A percentile compares a stretch with the other conserved stretches of the same genome.
phyloP scores from a whole-genome alignment of 495 filamentous ascomycete species.

The Geopyxis carbonaria region DNA sequence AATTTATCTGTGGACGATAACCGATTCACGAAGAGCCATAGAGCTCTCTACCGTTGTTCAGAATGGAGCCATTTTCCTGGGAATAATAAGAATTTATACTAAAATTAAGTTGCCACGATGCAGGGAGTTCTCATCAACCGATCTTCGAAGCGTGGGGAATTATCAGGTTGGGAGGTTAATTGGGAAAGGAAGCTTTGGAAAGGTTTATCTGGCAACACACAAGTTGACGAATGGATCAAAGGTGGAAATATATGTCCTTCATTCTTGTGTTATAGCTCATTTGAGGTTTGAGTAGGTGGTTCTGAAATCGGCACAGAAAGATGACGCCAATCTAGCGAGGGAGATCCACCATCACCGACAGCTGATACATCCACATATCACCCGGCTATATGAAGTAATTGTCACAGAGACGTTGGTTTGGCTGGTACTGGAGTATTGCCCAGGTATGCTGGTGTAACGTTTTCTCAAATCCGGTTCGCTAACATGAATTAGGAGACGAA shows the following conservation, averaged over 20 bases:
- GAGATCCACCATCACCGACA: slow-evolving; percentile 98
- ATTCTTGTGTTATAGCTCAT: not conserved
- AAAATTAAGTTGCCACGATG: slow-evolving; percentile 2
- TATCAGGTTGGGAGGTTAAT: slow-evolving; percentile 83
- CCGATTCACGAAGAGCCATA: too few relatives aligned
- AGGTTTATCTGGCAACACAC: slow-evolving; percentile 90
- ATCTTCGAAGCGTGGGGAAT: slow-evolving; percentile 81
- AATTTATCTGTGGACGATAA: too few relatives aligned
- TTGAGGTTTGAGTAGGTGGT: slow-evolving; percentile 50
- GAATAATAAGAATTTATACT: not conserved
- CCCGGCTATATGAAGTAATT: slow-evolving; percentile 89
- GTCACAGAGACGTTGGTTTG: slow-evolving; percentile 89
- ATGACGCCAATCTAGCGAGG: slow-evolving; percentile 83
- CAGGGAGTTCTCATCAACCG: slow-evolving; percentile 88
- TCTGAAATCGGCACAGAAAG: slow-evolving; percentile 91
- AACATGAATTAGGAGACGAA: slow-evolving; percentile 60
- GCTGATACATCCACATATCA: slow-evolving; percentile 94
- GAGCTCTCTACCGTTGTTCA: too few relatives aligned
- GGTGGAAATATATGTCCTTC: slow-evolving; percentile 38
- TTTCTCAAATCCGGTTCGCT: not conserved
- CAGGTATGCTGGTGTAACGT: slow-evolving; percentile 39
- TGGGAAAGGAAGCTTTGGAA: slow-evolving; percentile 94
- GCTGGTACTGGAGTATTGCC: slow-evolving; percentile 93
- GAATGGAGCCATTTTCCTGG: not conserved
- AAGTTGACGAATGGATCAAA: slow-evolving; percentile 98